phyloP scores from a whole-genome alignment of 1,284 basidiomycete genomes.

The Uromyces viciae-fabae region DNA sequence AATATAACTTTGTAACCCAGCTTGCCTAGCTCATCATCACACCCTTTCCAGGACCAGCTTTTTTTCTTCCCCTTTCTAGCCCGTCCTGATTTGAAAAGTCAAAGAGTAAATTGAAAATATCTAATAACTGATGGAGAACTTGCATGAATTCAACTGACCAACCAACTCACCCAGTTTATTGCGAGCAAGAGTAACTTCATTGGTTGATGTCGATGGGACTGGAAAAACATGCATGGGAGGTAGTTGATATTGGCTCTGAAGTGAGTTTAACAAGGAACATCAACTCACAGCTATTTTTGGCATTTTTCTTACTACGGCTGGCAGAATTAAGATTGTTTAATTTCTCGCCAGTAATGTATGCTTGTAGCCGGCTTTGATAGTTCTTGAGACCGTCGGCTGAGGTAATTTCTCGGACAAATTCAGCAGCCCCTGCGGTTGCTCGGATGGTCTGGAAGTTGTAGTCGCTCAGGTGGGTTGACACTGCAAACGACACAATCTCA shows the following conservation, averaged over 20 bases:
- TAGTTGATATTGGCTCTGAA: background rate
- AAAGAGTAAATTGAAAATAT: too few relatives aligned
- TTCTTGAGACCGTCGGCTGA: background rate
- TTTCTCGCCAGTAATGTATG: background rate
- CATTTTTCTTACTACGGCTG: background rate
- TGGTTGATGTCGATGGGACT: background rate
- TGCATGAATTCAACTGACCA: background rate
- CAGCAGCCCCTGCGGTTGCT: background rate
- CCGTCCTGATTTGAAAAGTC: background rate
- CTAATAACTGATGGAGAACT: background rate
- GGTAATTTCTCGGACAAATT: background rate
- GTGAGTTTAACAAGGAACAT: background rate
- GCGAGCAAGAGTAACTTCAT: background rate
- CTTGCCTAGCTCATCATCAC: background rate
- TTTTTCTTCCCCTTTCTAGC: background rate
- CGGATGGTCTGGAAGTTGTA: background rate
- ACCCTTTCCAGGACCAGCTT: background rate
- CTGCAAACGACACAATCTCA: slow-evolving; percentile 3
- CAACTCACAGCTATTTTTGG: background rate
- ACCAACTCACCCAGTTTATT: background rate
- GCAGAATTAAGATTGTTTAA: background rate
- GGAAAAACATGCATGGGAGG: background rate
- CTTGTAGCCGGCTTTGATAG: slow-evolving; percentile 4
- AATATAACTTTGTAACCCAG: slow-evolving; percentile 1
- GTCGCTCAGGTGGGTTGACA: background rate